Base-by-base conservation (phyloP, 345 rosid genomes). In the Ricinus communis region DNA sequence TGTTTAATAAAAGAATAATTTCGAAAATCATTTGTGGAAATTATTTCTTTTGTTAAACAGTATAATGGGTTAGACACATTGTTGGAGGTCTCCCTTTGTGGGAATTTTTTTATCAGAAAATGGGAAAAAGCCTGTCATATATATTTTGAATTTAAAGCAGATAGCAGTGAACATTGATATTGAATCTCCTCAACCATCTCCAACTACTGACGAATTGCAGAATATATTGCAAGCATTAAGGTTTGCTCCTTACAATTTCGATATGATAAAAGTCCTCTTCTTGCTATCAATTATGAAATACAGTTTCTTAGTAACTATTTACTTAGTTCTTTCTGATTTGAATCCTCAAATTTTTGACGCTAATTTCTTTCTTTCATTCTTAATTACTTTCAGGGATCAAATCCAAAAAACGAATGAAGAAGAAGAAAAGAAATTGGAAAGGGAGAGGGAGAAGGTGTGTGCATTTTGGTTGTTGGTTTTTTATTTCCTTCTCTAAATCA, bases 381-480 rank as follows among this genome's bases (percentile, higher is more conserved):
- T 68, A 51, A 52, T 69, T 57, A 55, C 18, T 74, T n/a, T 55
- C 46, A 91, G 97, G 84, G 76, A 88, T 72, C 82, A 30, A 75
- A 86, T 79, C 40, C 77, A 66, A 62, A 81, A 62, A 71, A 79
- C 47, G 62, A 79, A 77, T 74, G 82, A 79, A 64, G 93, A 83
- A 54, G 87, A 85, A 76, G 89, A 87, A 74, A 84, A 66, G 40
- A 82, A 72, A 77, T 51, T 40, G 7, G 85, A 84, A 78, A 77
- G 85, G 68, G 85, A 85, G 65, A 82, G 79, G 68, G 96, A 94
- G 82, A 90, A 86, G 88, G 98, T 88, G 18, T 2, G 22, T 70
- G 28, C 5, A 58, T 15, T 14, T 15, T n/a, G 24, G n/a, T 47
- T 49, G 49, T 19, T 49, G 30, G 25, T 16, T 5, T 59, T 36